Base-by-base conservation (phyloP, 345 rosid genomes). In the Reutealis trisperma region DNA sequence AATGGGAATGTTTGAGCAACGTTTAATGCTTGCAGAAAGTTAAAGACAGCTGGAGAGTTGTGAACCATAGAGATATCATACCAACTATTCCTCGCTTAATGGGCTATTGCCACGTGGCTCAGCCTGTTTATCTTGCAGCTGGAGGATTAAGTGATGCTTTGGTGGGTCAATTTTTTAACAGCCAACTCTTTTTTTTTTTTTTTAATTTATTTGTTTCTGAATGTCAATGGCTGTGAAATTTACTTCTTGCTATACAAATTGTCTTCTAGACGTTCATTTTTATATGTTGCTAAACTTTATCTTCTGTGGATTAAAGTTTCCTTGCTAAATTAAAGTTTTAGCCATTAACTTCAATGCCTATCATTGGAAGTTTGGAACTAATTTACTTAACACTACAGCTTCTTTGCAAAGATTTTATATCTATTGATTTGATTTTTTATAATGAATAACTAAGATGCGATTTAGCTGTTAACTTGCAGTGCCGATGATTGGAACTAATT, bases 51-150 rank as follows among this genome's bases (percentile, higher is more conserved):
- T 91, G 98, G 99, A 91, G 98, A 85, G 91, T 95, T 72, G 96
- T 95, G 59, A 95, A 95, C 84, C 96, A 90, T 74, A 90, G 99
- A 88, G 99, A 95, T 86, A 93, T 95, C 79, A 93, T 95, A 80
- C 99, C 98, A n/a, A 88, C 99, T 11, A 88, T 95, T 24, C 98
- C 99, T 52, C 97, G 92, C 67, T 85, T 93, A 78, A 95, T 93
- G 99, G 99, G 99, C 67, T 95, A 95, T 76, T 93, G 94, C 85
- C 99, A 95, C 70, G 99, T 95, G 32, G 99, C 98, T 71, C 92
- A 90, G 60, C 99, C 98, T 62, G 84, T 93, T 62, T 95, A 92
- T 88, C 87, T 95, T 63, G 89, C 90, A 34, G 85, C 94, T 75
- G 97, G 97, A 85, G 88, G 80, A 30, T 65, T 90, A 45, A 77